Conservation (phyloP, 1,284 basidiomycete genomes). For the Leccinum griseonigrum region DNA sequence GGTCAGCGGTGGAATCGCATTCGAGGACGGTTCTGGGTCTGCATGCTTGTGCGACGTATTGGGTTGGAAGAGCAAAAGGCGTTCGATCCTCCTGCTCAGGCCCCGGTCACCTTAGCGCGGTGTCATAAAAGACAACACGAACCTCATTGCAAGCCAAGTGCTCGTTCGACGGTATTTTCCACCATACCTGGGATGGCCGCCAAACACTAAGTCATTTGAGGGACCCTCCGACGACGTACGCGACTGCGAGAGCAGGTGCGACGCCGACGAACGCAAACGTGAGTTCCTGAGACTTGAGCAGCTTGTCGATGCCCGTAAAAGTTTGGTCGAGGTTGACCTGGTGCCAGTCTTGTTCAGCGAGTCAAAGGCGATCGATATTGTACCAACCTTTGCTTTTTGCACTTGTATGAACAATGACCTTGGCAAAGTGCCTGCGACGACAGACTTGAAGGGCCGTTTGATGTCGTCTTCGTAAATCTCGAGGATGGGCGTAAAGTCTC, state of each 20-base stretch:
- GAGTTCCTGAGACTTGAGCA: slow-evolving; percentile 92
- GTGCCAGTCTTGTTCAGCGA: neutral
- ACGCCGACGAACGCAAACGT: slow-evolving; percentile 98
- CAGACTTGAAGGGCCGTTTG: slow-evolving; percentile 80
- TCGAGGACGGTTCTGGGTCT: slow-evolving; percentile 13
- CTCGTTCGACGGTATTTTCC: slow-evolving; percentile 45
- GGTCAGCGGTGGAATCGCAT: slow-evolving; percentile 51
- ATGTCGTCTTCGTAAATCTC: slow-evolving; percentile 93
- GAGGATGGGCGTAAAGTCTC: slow-evolving; percentile 88
- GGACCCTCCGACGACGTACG: slow-evolving; percentile 68
- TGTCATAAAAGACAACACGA: slow-evolving; percentile 6
- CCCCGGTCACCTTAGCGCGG: slow-evolving; percentile 6
- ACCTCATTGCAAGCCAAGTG: slow-evolving; percentile 68
- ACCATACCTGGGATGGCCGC: slow-evolving; percentile 49
- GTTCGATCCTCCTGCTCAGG: slow-evolving; percentile 64
- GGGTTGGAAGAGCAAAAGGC: slow-evolving; percentile 59
- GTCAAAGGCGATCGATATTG: neutral
- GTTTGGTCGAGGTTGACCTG: slow-evolving; percentile 91
- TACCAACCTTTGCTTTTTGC: slow-evolving; percentile 89
- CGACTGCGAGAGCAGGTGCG: slow-evolving; percentile 82
- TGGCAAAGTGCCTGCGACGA: slow-evolving; percentile 78
- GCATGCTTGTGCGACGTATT: slow-evolving; percentile 15
- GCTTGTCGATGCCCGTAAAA: slow-evolving; percentile 83
- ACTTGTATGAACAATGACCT: slow-evolving; percentile 90
- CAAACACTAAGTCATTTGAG: slow-evolving; percentile 29